These are phyloP conservation scores for Curvularia eragrostidis DNA, from an alignment of 2,329 filamentous ascomycete genomes.

Conservation along the genomic window DNA sequence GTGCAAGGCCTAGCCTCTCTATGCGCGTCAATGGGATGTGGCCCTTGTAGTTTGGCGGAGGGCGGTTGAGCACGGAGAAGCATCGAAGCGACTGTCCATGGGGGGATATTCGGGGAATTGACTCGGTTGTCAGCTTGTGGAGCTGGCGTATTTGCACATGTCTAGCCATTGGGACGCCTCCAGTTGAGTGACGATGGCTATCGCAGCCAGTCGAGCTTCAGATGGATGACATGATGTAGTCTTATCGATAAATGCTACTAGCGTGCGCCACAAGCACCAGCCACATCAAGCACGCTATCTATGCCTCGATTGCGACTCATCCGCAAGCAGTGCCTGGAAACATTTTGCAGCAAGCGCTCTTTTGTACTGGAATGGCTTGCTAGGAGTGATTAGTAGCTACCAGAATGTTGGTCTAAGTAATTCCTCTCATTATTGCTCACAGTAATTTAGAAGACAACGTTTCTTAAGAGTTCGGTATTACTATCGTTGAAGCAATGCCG, in stretches of 20 bases:
- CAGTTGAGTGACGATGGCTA: neutral
- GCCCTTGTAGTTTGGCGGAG: constrained; percentile 84
- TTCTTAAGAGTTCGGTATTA: no score
- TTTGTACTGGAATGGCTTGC: neutral
- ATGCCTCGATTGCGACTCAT: constrained; percentile 5
- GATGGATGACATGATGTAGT: constrained; percentile 18
- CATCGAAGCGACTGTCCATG: constrained; percentile 42
- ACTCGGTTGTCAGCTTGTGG: constrained; percentile 6
- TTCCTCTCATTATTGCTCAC: neutral
- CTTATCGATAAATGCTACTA: constrained; percentile 36
- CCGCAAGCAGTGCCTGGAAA: neutral
- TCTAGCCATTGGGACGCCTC: constrained; percentile 27
- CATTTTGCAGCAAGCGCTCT: neutral
- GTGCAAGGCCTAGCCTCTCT: constrained; percentile 75
- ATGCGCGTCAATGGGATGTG: constrained; percentile 85
- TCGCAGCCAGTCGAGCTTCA: neutral
- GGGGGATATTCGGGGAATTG: neutral
- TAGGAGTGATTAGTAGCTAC: neutral
- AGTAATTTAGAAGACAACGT: neutral
- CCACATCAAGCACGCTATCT: constrained; percentile 20
- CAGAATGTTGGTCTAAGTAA: neutral
- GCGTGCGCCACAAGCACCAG: constrained; percentile 29
- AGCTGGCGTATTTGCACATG: constrained; percentile 18
- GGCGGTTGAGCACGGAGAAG: constrained; percentile 86
- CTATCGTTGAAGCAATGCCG: no score